Evolutionary conservation across 495 filamentous ascomycete genomes (phyloP), one percentile per base, ranked within the genome.

Genomic region (Penicillium daleae): DNA sequence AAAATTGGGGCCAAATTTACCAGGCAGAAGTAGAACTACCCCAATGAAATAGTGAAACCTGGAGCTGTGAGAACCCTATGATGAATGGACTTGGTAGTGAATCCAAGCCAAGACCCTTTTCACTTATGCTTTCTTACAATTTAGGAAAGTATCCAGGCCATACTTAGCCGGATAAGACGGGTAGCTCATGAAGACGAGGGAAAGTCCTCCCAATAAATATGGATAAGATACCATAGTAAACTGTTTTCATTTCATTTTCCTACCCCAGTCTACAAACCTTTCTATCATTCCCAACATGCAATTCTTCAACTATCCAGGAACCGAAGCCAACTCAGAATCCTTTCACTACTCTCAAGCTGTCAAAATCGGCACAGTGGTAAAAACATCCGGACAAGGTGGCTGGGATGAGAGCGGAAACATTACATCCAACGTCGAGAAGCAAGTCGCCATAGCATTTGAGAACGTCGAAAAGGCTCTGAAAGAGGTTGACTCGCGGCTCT

Each of bases 341-440:
- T 65, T 65, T 51, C 62, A 65, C 27, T 65, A 65, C 32, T 65
- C 62, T n/a, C 62, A 65, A 57, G 50, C 62, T 13, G 44, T 56
- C 21, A 40, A 35, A 17, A 65, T 65, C 52, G 62, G 62, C 13
- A 61, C 37, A 12, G 56, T 42, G 22, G 32, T 65, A 24, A 65
- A 65, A 54, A 65, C 62, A 33, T 65, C 62, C 27, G 62, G 62
- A 22, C 62, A 65, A 57, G 62, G 62, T 9, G 62, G 62, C 57
- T 65, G 62, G 62, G 52, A 65, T 21, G 52, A 56, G 31, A 49
- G 40, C 24, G 62, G 57, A 17, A 61, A 40, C 6, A 60, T 65
- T 21, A 39, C 59, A 6, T 17, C 57, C 22, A 35, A 61, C 19
- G 44, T 57, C 7, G 33, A 65, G 32, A 26, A 56, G 29, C 62